Conservation (phyloP, 208 protist genomes). For the Trypanosoma boissoni region DNA sequence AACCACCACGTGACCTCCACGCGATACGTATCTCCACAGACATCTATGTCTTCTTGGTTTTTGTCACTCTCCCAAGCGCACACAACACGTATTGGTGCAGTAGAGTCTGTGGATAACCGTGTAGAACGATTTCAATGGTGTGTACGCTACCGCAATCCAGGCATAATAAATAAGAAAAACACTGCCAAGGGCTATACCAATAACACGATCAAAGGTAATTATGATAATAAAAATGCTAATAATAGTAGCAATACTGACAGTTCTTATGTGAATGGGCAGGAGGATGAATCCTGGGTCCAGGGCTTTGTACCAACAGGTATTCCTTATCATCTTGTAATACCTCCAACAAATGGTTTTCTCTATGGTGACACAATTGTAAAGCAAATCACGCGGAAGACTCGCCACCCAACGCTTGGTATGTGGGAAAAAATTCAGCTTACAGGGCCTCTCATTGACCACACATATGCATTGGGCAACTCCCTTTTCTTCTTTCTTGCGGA, state of each 20-base stretch:
- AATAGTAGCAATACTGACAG: neutral
- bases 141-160: constrained; percentile 39
- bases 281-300: constrained; percentile 9
- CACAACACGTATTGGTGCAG: constrained; percentile 43
- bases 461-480: constrained; percentile 39
- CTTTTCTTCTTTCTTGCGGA: constrained; percentile 68
- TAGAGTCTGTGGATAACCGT: constrained; percentile 15
- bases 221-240: neutral
- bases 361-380: constrained; percentile 21
- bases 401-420: constrained; percentile 40
- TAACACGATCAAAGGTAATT: neutral
- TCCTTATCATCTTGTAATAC: constrained; percentile 54
- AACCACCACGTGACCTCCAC: constrained; percentile 9
- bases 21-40: constrained; percentile 60
- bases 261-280: neutral
- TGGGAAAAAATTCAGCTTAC: constrained; percentile 55
- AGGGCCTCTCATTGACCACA: constrained; percentile 54
- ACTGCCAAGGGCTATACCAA: too few relatives aligned
- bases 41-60: constrained; percentile 63
- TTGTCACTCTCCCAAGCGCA: constrained; percentile 42
- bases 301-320: constrained; percentile 56
- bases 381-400: constrained; percentile 33
- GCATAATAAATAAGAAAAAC: too few relatives aligned
- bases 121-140: constrained; percentile 68
- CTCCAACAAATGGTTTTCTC: constrained; percentile 44